Percentiles rank a stretch among this genome's conserved stretches.
These are phyloP conservation scores for Hypoxylon lienhwacheense DNA, from an alignment of 495 filamentous ascomycete species.

Conservation along the genomic window DNA sequence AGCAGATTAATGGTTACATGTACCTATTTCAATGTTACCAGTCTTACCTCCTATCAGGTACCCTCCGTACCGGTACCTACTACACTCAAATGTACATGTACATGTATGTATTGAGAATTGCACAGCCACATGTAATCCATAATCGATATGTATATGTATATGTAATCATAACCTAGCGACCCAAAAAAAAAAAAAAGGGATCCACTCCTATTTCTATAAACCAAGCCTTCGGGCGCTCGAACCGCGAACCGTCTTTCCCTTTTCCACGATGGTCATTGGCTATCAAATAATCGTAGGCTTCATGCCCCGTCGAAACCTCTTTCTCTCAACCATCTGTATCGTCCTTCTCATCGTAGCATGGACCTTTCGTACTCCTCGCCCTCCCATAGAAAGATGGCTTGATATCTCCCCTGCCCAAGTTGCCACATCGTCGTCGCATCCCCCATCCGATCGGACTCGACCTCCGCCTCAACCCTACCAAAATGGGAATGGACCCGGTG, in stretches of 20 bases:
- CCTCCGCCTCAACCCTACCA: conserved; percentile 8
- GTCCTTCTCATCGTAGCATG: conserved; percentile 37
- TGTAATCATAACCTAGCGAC: too few species aligned
- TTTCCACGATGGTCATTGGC: conserved; percentile 36
- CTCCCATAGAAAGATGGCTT: conserved; percentile 31
- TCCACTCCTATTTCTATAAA: conserved; percentile 33
- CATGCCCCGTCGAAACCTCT: conserved; percentile 39
- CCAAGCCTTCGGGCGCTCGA: neutral
- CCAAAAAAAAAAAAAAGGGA: too few species aligned
- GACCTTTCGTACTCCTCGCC: conserved; percentile 27
- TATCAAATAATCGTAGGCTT: conserved; percentile 36
- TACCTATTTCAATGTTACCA: too few species aligned
- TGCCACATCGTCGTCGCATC: conserved; percentile 14
- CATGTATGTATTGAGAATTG: too few species aligned
- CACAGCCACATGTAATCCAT: too few species aligned
- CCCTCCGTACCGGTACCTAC: too few species aligned
- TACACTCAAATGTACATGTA: too few species aligned
- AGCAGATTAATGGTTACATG: too few species aligned
- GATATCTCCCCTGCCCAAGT: conserved; percentile 20
- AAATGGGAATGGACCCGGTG: too few species aligned
- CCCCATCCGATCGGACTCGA: conserved; percentile 4
- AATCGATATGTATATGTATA: too few species aligned
- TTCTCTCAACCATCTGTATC: conserved; percentile 37
- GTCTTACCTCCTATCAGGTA: too few species aligned
- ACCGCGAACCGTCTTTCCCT: conserved; percentile 21